Evolutionary conservation across 768 basidiomycete species (phyloP).

Genomic region (Cyathus striatus): DNA sequence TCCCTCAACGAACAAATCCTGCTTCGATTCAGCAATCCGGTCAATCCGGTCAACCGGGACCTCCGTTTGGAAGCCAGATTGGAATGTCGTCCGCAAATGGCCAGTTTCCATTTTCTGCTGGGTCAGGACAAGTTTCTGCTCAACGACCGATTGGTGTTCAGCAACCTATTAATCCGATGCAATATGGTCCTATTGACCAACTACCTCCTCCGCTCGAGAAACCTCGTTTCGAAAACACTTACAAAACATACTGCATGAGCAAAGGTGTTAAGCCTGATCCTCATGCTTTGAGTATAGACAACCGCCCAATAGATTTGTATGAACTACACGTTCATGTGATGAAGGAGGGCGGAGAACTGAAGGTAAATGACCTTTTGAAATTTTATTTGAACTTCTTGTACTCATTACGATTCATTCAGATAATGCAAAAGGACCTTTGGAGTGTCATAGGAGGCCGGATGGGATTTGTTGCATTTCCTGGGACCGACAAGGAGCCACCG

Average conservation of each 20-base stretch:
- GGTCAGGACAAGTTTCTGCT: background rate
- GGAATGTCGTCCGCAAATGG: too few relatives aligned
- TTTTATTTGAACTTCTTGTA: too few relatives aligned
- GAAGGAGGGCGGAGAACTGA: slow-evolving; percentile 45
- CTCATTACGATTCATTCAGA: too few relatives aligned
- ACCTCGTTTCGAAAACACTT: slow-evolving; percentile 44
- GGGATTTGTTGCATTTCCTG: slow-evolving; percentile 63
- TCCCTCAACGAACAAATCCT: slow-evolving; percentile 14
- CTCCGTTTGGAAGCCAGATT: slow-evolving; percentile 6
- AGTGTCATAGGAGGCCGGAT: slow-evolving; percentile 61
- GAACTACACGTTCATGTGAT: slow-evolving; percentile 55
- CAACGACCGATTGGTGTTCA: background rate
- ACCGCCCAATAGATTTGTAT: slow-evolving; percentile 55
- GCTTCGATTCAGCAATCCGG: slow-evolving; percentile 13
- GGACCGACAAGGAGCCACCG: slow-evolving; percentile 52
- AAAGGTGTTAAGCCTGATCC: slow-evolving; percentile 33
- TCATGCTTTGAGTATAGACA: slow-evolving; percentile 43
- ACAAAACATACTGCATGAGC: slow-evolving; percentile 40
- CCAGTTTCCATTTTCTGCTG: slow-evolving; percentile 3
- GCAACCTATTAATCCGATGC: background rate
- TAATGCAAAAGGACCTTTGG: slow-evolving; percentile 56
- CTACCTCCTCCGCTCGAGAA: slow-evolving; percentile 42
- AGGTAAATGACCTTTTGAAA: slow-evolving; percentile 35
- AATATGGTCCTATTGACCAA: background rate
- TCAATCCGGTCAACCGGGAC: slow-evolving; percentile 5